Conservation (phyloP, 148 eudicot species). For the Camellia sinensis region DNA sequence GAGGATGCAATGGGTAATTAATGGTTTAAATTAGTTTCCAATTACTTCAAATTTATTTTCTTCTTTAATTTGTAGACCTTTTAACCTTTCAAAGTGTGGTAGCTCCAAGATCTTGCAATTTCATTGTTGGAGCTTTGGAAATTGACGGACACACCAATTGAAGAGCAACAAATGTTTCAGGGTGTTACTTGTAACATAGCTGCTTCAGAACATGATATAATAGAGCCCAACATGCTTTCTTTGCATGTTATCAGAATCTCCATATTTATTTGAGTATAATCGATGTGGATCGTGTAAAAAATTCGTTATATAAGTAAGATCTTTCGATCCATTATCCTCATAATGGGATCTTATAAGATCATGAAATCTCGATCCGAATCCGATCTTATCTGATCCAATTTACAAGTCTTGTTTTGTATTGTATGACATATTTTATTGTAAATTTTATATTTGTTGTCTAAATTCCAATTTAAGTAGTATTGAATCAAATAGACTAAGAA, state of each 20-base stretch:
- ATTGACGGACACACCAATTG: slow-evolving; percentile 64
- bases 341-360: too few relatives aligned
- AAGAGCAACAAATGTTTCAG: slow-evolving; percentile 55
- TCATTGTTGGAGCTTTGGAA: slow-evolving; percentile 69
- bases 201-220: slow-evolving; percentile 60
- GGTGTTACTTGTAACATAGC: slow-evolving; percentile 56
- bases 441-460: too few relatives aligned
- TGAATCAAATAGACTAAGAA: too few relatives aligned
- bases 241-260: slow-evolving; percentile 34
- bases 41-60: neutral
- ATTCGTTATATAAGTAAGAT: too few relatives aligned
- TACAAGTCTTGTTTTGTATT: too few relatives aligned
- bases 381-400: too few relatives aligned
- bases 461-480: too few relatives aligned
- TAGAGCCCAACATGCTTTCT: slow-evolving; percentile 51
- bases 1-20: slow-evolving; percentile 52
- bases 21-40: neutral
- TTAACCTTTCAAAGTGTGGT: slow-evolving; percentile 7
- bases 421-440: too few relatives aligned
- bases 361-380: too few relatives aligned
- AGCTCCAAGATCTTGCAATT: slow-evolving; percentile 66
- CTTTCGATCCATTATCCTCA: too few relatives aligned
- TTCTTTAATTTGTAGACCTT: neutral
- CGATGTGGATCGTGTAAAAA: neutral
- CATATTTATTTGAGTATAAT: neutral